A percentile compares a stretch with the other conserved stretches of the same genome.
These are phyloP conservation scores for Tetradesmus lagerheimii DNA, from an alignment of 139 green algal genomes.

Conservation along the genomic window DNA sequence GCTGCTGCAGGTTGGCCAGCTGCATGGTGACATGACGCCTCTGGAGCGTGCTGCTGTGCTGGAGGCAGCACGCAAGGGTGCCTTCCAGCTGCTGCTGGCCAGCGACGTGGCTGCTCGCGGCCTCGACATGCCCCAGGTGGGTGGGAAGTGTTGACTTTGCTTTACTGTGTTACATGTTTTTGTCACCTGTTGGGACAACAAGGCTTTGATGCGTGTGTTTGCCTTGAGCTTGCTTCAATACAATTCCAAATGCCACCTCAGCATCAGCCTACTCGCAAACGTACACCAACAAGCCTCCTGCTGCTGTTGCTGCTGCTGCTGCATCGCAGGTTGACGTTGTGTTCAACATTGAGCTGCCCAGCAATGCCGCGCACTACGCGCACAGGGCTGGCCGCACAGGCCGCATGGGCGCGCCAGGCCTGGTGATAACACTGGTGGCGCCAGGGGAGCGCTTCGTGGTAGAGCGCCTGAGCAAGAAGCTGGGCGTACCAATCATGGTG, in stretches of 20 bases:
- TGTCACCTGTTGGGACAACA: background rate
- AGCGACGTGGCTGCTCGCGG: conserved; percentile 93
- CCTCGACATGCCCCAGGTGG: conserved; percentile 85
- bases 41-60: conserved; percentile 77
- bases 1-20: conserved; percentile 42
- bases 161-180: background rate
- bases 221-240: too few relatives aligned
- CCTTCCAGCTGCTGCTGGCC: conserved; percentile 86
- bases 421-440: conserved; percentile 79
- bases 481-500: conserved; percentile 74
- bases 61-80: conserved; percentile 76
- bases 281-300: too few relatives aligned
- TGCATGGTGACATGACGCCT: conserved; percentile 93
- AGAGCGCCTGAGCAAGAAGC: conserved; percentile 70
- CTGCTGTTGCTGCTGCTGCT: background rate
- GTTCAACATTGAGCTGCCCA: conserved; percentile 93
- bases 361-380: conserved; percentile 86
- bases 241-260: too few relatives aligned
- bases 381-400: conserved; percentile 91
- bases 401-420: conserved; percentile 75
- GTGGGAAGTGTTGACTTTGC: background rate
- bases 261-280: background rate
- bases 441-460: conserved; percentile 82
- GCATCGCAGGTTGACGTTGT: conserved; percentile 84
- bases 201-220: too few relatives aligned